These are phyloP conservation scores for Paradendryphiella salina DNA, from an alignment of 2,329 filamentous ascomycete genomes.

Conservation along the genomic window DNA sequence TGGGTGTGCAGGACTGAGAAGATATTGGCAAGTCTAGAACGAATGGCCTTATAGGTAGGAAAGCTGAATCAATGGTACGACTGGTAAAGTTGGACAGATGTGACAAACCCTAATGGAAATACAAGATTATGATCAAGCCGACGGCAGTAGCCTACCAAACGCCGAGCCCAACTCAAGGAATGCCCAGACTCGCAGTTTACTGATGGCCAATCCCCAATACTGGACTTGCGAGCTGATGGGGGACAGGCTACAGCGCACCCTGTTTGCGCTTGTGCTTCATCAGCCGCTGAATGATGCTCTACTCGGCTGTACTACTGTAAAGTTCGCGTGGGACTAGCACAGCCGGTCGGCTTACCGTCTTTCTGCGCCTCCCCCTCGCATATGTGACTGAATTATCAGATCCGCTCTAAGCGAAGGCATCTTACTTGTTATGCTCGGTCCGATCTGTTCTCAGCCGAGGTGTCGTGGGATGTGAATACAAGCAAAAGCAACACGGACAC, in stretches of 20 bases:
- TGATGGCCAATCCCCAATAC: conserved; percentile 3
- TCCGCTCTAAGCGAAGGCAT: conserved; percentile 28
- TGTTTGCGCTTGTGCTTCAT: neutral
- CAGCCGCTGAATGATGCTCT: neutral
- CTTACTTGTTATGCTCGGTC: neutral
- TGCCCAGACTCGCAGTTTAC: conserved; percentile 2
- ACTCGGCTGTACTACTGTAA: neutral
- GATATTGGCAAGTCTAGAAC: neutral
- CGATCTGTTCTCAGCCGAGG: neutral
- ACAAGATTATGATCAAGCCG: neutral
- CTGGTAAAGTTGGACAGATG: neutral
- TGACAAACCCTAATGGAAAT: neutral
- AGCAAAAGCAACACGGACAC: neutral
- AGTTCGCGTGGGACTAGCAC: conserved; percentile 4
- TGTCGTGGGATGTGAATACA: neutral
- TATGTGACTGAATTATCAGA: conserved; percentile 27
- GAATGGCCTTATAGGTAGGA: neutral
- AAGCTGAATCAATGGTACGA: neutral
- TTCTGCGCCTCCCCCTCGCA: conserved; percentile 17
- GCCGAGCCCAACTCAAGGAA: neutral
- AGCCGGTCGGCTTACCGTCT: neutral
- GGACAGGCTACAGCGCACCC: neutral
- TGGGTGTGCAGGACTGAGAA: neutral
- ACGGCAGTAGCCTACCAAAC: neutral
- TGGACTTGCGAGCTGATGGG: neutral